phyloP scores from a whole-genome alignment of 2,329 filamentous ascomycete species.

The Talaromyces sp. region DNA sequence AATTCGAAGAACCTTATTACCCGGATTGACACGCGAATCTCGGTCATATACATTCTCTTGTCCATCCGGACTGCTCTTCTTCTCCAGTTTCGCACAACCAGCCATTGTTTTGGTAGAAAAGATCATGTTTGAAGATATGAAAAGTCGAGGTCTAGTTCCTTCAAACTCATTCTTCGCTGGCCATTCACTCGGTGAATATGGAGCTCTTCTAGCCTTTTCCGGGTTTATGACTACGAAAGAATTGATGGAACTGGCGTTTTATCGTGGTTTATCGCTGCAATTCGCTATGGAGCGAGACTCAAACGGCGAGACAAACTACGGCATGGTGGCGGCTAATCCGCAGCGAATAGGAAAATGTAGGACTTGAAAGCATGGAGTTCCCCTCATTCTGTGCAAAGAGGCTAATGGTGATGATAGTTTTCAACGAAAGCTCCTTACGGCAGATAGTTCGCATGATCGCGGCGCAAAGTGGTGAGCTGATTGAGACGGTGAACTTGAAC shows the following conservation, averaged over 20 bases:
- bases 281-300: slow-evolving; percentile 79
- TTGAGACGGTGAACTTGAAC: slow-evolving; percentile 98
- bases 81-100: slow-evolving; percentile 97
- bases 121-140: slow-evolving; percentile 98
- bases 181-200: slow-evolving; percentile 97
- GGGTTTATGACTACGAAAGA: slow-evolving; percentile 99
- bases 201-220: slow-evolving; percentile 86
- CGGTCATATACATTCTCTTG: slow-evolving; percentile 96
- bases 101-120: slow-evolving; percentile 98
- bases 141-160: slow-evolving; percentile 89
- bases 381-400: neutral
- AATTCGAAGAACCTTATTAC: slow-evolving; percentile 99
- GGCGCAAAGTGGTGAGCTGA: slow-evolving; percentile 85
- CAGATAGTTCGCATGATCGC: slow-evolving; percentile 94
- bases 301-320: slow-evolving; percentile 81
- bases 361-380: neutral
- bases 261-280: slow-evolving; percentile 97
- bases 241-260: slow-evolving; percentile 96
- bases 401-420: neutral
- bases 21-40: slow-evolving; percentile 87
- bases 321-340: slow-evolving; percentile 98
- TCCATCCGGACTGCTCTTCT: slow-evolving; percentile 86
- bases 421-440: slow-evolving; percentile 33
- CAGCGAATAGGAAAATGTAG: slow-evolving; percentile 94
- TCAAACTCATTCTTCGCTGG: slow-evolving; percentile 95